Percentiles rank a stretch among this genome's conserved stretches.
phyloP scores from a whole-genome alignment of 1,284 basidiomycete species.

The Albatrellus sp. region DNA sequence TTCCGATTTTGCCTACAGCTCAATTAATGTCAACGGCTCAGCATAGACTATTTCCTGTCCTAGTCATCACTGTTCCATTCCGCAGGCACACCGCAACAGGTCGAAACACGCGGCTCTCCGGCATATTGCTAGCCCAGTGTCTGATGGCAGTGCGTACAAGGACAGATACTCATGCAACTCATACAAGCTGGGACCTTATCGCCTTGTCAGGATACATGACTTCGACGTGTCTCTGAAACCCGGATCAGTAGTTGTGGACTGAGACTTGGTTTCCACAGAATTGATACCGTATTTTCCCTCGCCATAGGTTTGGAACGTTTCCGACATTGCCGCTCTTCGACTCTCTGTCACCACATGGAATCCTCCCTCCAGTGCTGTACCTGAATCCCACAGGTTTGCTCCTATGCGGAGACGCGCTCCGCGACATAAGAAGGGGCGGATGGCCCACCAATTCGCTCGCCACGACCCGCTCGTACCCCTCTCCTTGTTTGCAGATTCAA shows the following conservation, averaged over 20 bases:
- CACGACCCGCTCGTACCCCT: neutral
- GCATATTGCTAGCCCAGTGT: too few species aligned
- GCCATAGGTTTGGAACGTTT: constrained; percentile 5
- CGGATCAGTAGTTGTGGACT: constrained; percentile 1
- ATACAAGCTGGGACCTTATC: constrained; percentile 3
- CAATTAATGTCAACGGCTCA: too few species aligned
- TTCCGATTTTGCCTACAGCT: too few species aligned
- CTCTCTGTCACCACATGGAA: constrained; percentile 1
- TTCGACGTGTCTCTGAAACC: neutral
- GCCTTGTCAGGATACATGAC: constrained; percentile 1
- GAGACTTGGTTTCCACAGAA: constrained; percentile 2
- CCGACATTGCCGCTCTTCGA: constrained; percentile 3
- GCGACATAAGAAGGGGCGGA: constrained; percentile 6
- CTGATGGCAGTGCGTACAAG: too few species aligned
- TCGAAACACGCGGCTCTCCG: too few species aligned
- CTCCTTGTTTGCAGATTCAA: neutral
- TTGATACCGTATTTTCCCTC: constrained; percentile 2
- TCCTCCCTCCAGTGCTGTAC: constrained; percentile 3
- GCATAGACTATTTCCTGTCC: too few species aligned
- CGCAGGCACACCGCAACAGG: too few species aligned
- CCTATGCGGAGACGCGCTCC: constrained; percentile 3
- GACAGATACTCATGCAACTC: neutral
- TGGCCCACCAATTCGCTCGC: neutral
- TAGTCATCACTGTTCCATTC: too few species aligned
- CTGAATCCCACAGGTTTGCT: constrained; percentile 1